Conservation (phyloP, 768 basidiomycete genomes). For the Mycena rosella region DNA sequence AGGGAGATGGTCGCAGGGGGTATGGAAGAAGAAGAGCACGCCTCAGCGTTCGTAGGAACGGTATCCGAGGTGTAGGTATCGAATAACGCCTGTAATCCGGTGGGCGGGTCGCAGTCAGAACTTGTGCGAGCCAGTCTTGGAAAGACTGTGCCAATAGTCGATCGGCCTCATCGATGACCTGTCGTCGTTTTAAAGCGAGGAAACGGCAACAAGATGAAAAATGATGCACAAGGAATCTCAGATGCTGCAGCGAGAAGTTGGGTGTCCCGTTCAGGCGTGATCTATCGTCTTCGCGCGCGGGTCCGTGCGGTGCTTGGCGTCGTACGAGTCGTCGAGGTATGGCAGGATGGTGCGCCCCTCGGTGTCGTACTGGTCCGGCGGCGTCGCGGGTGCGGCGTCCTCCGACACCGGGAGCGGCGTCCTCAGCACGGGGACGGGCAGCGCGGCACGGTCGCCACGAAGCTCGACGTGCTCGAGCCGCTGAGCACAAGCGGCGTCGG, state of each 20-base stretch:
- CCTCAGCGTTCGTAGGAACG: constrained; percentile 35
- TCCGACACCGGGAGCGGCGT: too few species aligned
- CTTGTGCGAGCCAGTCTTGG: constrained; percentile 93
- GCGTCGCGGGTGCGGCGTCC: too few species aligned
- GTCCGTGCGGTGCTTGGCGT: too few species aligned
- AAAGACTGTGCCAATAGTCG: constrained; percentile 95
- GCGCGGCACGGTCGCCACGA: too few species aligned
- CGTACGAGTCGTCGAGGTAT: too few species aligned
- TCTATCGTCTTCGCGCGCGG: too few species aligned
- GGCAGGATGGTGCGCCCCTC: too few species aligned
- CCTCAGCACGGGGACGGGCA: too few species aligned
- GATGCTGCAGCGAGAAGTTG: constrained; percentile 93
- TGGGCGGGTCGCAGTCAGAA: constrained; percentile 77
- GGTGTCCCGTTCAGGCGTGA: constrained; percentile 88
- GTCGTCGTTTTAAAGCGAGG: constrained; percentile 6
- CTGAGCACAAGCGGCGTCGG: too few species aligned
- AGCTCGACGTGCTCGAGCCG: too few species aligned
- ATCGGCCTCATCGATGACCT: constrained; percentile 99
- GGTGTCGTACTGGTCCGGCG: too few species aligned
- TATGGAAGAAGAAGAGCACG: constrained; percentile 8
- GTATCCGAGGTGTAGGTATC: constrained; percentile 47
- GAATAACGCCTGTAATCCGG: constrained; percentile 52
- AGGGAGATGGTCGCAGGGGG: constrained; percentile 55
- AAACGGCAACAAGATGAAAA: not conserved
- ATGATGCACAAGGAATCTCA: constrained; percentile 87